These are phyloP conservation scores for Phytophthora multivora DNA, from an alignment of 352 stramenopile genomes.

Conservation along the genomic window DNA sequence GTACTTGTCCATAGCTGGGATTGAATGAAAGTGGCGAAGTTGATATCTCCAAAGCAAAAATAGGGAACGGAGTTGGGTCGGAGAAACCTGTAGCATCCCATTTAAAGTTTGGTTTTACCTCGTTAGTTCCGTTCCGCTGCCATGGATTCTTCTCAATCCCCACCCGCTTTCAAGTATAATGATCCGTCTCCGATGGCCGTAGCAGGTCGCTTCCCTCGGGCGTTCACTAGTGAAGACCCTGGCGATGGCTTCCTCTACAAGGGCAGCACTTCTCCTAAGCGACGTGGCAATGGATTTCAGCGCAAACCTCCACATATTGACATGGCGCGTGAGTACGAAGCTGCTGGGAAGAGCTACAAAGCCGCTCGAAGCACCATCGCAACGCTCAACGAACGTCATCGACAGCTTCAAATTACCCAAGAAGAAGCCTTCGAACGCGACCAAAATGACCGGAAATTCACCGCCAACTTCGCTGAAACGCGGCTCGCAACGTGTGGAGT, in stretches of 20 bases:
- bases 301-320: conserved; percentile 67
- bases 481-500: conserved; percentile 61
- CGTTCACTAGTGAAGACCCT: conserved; percentile 29
- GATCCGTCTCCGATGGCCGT: conserved; percentile 11
- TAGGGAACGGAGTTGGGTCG: conserved; percentile 15
- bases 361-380: conserved; percentile 55
- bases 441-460: conserved; percentile 43
- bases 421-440: conserved; percentile 63
- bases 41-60: conserved; percentile 15
- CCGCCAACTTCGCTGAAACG: conserved; percentile 60
- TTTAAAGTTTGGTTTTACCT: neutral
- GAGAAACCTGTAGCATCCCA: conserved; percentile 21
- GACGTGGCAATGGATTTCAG: conserved; percentile 34
- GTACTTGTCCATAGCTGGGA: conserved; percentile 72
- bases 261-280: conserved; percentile 3
- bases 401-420: conserved; percentile 46
- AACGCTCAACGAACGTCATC: conserved; percentile 52
- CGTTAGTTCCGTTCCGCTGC: neutral
- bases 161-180: conserved; percentile 16
- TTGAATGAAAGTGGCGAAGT: conserved; percentile 5
- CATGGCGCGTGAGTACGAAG: conserved; percentile 54
- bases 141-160: conserved; percentile 14
- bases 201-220: conserved; percentile 21
- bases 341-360: conserved; percentile 44
- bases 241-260: conserved; percentile 62